Conservation (phyloP, 176 grass and related monocot genomes). For the Avena sativa region DNA sequence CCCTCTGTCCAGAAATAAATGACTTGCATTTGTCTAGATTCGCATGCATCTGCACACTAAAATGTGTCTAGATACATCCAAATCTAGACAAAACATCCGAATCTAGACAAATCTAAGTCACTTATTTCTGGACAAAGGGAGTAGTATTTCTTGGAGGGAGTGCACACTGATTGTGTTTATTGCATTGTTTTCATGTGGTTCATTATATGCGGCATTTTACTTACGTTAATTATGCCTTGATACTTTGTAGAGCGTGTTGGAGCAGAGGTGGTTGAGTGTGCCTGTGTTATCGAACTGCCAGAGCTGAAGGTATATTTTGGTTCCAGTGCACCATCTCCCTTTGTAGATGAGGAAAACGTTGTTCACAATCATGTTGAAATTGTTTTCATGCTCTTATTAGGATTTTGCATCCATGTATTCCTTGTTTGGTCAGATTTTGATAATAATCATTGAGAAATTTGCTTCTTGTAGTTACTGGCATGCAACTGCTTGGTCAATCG, state of each 20-base stretch:
- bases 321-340: not conserved
- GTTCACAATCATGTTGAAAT: not conserved
- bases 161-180: not conserved
- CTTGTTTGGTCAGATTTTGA: not conserved
- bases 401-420: not conserved
- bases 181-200: not conserved
- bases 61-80: no score
- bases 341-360: not conserved
- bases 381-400: conserved; percentile 4
- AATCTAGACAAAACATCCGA: no score
- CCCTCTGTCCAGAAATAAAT: no score
- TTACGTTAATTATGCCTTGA: conserved; percentile 16
- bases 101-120: no score
- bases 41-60: no score
- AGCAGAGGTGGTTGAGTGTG: conserved; percentile 84
- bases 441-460: not conserved
- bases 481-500: not conserved
- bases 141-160: not conserved
- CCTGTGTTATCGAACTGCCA: conserved; percentile 93
- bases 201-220: not conserved
- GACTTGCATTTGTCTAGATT: no score
- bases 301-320: conserved; percentile 70
- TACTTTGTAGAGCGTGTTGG: conserved; percentile 79
- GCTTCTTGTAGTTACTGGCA: not conserved
- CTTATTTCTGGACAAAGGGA: no score